Percentiles rank a stretch among this genome's conserved stretches.
These are phyloP conservation scores for Beauveria sp. DNA, from an alignment of 2,329 filamentous ascomycete genomes.

Conservation along the genomic window DNA sequence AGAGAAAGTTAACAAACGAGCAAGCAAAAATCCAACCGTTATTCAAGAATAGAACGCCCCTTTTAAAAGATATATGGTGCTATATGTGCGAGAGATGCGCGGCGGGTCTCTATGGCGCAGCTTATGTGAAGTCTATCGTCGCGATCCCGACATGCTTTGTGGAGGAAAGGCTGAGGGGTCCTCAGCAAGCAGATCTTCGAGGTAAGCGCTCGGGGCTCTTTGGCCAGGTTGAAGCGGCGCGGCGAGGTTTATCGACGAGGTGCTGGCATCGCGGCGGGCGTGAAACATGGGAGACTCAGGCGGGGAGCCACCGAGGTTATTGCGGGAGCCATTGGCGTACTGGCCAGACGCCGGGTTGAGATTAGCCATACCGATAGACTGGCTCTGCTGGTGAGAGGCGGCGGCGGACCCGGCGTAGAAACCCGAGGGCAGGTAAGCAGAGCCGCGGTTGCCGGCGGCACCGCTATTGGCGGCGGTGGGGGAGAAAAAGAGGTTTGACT, in stretches of 20 bases:
- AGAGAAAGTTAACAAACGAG: not conserved
- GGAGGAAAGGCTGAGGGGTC: conserved; percentile 49
- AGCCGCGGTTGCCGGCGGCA: conserved; percentile 56
- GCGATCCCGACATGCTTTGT: conserved; percentile 25
- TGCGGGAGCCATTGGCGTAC: conserved; percentile 30
- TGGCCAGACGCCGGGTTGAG: conserved; percentile 53
- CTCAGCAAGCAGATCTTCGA: conserved; percentile 83
- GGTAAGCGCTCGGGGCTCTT: conserved; percentile 77
- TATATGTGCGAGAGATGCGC: not conserved
- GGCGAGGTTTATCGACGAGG: conserved; percentile 60
- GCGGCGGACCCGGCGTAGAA: conserved; percentile 69
- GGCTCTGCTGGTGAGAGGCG: conserved; percentile 36
- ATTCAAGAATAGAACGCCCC: conserved; percentile 6
- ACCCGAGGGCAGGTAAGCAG: conserved; percentile 78
- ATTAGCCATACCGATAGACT: conserved; percentile 54
- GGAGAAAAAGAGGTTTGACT: conserved; percentile 83
- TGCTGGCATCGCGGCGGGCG: conserved; percentile 45
- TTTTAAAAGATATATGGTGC: not conserved
- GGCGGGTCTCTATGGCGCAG: not conserved
- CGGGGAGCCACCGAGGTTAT: conserved; percentile 45
- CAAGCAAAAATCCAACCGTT: not conserved
- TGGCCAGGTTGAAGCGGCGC: conserved; percentile 50
- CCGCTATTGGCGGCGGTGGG: conserved; percentile 74
- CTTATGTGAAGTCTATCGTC: conserved; percentile 18
- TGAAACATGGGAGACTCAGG: conserved; percentile 56